A percentile compares a stretch with the other conserved stretches of the same genome.
Evolutionary conservation across 257 asterid genomes (phyloP).

Genomic region (Solanum clarkiae): DNA sequence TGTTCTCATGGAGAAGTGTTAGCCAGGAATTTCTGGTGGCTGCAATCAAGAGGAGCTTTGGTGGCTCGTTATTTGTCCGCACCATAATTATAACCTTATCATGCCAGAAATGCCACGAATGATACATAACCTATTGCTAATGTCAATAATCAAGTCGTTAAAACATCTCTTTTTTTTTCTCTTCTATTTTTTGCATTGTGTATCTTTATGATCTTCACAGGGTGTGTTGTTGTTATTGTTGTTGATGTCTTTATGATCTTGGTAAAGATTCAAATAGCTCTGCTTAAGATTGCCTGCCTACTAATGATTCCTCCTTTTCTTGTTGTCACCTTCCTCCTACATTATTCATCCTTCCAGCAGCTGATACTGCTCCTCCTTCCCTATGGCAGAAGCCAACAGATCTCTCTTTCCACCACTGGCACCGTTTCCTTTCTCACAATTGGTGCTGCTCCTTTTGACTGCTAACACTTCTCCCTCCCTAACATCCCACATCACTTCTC

Average conservation of each 20-base stretch:
- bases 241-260: not conserved
- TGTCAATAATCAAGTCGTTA: not conserved
- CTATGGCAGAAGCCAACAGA: not conserved
- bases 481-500: not conserved
- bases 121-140: not conserved
- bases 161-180: not conserved
- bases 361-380: not conserved
- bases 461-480: not conserved
- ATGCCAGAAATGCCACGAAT: not conserved
- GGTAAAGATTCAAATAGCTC: not conserved
- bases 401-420: not conserved
- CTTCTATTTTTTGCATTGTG: not conserved
- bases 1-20: not conserved
- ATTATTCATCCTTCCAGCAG: not conserved
- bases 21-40: not conserved
- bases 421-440: not conserved
- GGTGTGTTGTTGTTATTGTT: no score
- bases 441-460: not conserved
- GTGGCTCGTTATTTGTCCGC: not conserved
- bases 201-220: not conserved
- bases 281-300: not conserved
- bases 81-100: not conserved
- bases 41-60: not conserved
- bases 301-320: not conserved
- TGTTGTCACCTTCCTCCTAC: not conserved